A percentile compares a stretch with the other conserved stretches of the same genome.
These are phyloP conservation scores for Agrostemma githago DNA, from an alignment of 148 eudicot genomes.

Conservation along the genomic window DNA sequence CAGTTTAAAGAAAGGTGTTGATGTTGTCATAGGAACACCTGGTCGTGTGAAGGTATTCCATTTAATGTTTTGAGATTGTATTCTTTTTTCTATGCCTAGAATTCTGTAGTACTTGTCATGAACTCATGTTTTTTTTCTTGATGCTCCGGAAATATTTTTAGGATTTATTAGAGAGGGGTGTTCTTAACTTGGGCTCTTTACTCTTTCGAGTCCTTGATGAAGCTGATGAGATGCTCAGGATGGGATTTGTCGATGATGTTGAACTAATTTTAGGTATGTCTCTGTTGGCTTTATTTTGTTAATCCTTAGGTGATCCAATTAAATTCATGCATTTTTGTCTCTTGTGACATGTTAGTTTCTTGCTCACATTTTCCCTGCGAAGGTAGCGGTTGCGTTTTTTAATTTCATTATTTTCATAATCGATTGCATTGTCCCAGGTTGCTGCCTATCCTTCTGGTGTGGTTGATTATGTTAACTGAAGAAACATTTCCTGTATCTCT, in stretches of 20 bases:
- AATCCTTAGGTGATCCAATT: background rate
- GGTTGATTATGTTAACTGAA: background rate
- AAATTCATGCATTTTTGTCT: background rate
- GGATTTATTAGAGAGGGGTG: slow-evolving; percentile 77
- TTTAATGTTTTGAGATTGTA: background rate
- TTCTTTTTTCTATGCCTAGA: background rate
- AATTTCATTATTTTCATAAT: background rate
- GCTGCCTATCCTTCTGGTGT: background rate
- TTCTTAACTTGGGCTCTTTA: slow-evolving; percentile 67
- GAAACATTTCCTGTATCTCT: background rate
- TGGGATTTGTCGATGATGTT: slow-evolving; percentile 96
- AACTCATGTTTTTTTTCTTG: background rate
- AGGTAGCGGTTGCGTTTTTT: background rate
- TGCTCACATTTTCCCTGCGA: background rate
- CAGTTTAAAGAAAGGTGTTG: slow-evolving; percentile 75
- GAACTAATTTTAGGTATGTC: slow-evolving; percentile 71
- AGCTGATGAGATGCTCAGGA: slow-evolving; percentile 93
- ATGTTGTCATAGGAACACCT: slow-evolving; percentile 75
- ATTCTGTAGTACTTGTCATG: background rate
- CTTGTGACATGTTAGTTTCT: background rate
- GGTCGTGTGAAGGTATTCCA: slow-evolving; percentile 80
- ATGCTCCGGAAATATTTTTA: slow-evolving; percentile 17
- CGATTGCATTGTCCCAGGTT: background rate
- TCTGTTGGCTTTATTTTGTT: background rate
- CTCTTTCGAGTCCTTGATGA: slow-evolving; percentile 92